These are phyloP conservation scores for Trichoderma orchidacearum DNA, from an alignment of 495 filamentous ascomycete species.

Conservation along the genomic window DNA sequence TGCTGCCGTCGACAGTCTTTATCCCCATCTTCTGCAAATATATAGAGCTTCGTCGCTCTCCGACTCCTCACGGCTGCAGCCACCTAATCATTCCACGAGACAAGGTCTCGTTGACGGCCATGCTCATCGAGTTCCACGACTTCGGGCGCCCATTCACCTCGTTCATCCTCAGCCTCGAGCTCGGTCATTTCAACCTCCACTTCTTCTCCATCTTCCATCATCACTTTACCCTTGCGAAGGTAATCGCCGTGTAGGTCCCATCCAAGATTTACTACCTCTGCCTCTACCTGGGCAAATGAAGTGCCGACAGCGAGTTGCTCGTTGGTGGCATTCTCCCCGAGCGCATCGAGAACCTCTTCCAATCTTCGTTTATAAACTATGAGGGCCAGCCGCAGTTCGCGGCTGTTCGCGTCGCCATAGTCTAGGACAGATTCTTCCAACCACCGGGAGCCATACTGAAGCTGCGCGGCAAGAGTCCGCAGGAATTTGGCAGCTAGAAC, in stretches of 20 bases:
- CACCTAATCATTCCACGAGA: constrained; percentile 22
- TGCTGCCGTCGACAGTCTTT: not conserved
- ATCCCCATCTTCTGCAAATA: not conserved
- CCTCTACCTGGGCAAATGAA: constrained; percentile 26
- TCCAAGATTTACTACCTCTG: constrained; percentile 25
- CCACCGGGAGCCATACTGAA: constrained; percentile 53
- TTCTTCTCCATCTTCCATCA: constrained; percentile 61
- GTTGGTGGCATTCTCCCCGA: constrained; percentile 13
- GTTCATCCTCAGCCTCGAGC: constrained; percentile 70
- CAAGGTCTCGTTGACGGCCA: constrained; percentile 33
- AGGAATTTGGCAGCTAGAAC: constrained; percentile 48
- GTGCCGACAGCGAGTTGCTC: constrained; percentile 20
- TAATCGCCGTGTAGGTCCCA: constrained; percentile 32
- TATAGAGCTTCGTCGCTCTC: not conserved
- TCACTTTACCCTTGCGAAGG: constrained; percentile 40
- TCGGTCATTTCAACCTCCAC: constrained; percentile 66
- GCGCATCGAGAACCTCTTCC: constrained; percentile 16
- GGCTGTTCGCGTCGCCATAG: constrained; percentile 17
- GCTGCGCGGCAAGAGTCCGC: constrained; percentile 50
- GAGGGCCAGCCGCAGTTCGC: constrained; percentile 20
- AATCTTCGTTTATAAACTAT: constrained; percentile 28
- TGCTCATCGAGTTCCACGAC: constrained; percentile 54
- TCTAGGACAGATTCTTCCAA: constrained; percentile 49
- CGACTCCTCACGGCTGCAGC: not conserved
- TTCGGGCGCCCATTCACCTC: constrained; percentile 74